phyloP scores from a whole-genome alignment of 1,139 yeast genomes.

The Magnusiomyces tetraspermus region DNA sequence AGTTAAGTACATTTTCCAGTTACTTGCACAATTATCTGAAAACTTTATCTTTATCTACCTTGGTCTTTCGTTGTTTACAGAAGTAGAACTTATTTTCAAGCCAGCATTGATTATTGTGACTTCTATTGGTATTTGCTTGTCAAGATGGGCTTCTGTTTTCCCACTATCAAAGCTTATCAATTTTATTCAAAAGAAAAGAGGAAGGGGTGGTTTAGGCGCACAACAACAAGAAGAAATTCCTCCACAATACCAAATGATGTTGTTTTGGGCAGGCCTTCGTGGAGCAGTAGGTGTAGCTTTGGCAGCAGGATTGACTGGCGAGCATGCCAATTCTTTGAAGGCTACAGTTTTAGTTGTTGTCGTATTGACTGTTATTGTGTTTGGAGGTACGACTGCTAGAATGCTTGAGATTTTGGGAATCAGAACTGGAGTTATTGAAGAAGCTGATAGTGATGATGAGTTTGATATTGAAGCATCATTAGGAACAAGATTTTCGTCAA shows the following conservation, averaged over 20 bases:
- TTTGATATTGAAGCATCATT: constrained; percentile 79
- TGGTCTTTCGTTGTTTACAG: constrained; percentile 90
- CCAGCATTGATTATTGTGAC: constrained; percentile 88
- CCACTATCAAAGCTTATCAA: constrained; percentile 82
- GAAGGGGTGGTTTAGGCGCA: not conserved
- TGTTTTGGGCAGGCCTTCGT: constrained; percentile 97
- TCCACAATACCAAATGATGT: constrained; percentile 95
- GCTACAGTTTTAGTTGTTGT: constrained; percentile 97
- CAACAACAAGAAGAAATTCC: constrained; percentile 75
- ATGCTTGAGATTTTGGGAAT: constrained; percentile 94
- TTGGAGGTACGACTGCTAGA: constrained; percentile 97
- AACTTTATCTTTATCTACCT: constrained; percentile 93
- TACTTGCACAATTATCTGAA: constrained; percentile 89
- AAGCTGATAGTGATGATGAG: constrained; percentile 80
- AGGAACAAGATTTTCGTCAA: constrained; percentile 17
- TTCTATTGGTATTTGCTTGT: constrained; percentile 80
- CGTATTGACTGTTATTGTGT: constrained; percentile 86
- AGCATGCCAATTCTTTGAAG: constrained; percentile 73
- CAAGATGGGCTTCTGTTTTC: constrained; percentile 96
- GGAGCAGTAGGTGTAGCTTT: constrained; percentile 99
- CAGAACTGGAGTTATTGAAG: constrained; percentile 82
- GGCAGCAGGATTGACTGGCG: constrained; percentile 96
- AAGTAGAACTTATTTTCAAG: constrained; percentile 88
- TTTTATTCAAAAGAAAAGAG: constrained; percentile 57
- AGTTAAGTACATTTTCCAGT: constrained; percentile 85